Evolutionary conservation across 768 basidiomycete species (phyloP), one percentile per base, ranked within the genome.

Genomic region (Russula compacta): DNA sequence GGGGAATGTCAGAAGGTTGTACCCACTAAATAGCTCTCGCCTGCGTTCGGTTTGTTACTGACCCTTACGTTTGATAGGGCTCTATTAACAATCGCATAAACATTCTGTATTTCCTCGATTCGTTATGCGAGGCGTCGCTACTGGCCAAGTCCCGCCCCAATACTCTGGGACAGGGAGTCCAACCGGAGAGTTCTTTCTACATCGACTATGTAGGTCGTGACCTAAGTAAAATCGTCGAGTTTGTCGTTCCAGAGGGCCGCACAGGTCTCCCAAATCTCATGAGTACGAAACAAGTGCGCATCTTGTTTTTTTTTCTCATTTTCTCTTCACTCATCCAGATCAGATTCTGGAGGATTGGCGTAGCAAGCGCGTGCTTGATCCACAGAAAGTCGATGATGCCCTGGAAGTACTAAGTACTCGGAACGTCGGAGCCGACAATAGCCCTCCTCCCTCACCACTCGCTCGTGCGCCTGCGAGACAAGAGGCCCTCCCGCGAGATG

Each of bases 331-430:
- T 51, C 54, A 49, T 33, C 9, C 53, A 33, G 6, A 19, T 40
- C 62, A 94, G 93, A 92, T 95, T 33, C 78, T 97, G n/a, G 90
- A 94, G 71, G 92, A 81, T 65, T 95, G 93, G 92, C 77, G 91
- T 43, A 85, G 78, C 61, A 92, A 94, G 73, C 83, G 92, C 19
- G 81, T 93, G 14, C 76, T 95, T 32, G 89, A 92, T 61, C 84
- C 89, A 0, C 83, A 85, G 68, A 82, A 81, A 21, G 77, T 95
- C 12, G 90, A 94, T 48, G 81, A 88, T 17, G 83, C 83, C 12
- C 71, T 95, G 32, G 68, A 80, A 0, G 69, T 75, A 0, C 80
- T 92, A 17, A 77, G 82, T 40, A 69, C 75, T 10, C 82, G 88
- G 0, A 72, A 75, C 69, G 67, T 58, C 1, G 63, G 64, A 48